A percentile compares a stretch with the other conserved stretches of the same genome.
These are phyloP conservation scores for Glebionis coronaria DNA, from an alignment of 129 eudicot species.

Conservation along the genomic window DNA sequence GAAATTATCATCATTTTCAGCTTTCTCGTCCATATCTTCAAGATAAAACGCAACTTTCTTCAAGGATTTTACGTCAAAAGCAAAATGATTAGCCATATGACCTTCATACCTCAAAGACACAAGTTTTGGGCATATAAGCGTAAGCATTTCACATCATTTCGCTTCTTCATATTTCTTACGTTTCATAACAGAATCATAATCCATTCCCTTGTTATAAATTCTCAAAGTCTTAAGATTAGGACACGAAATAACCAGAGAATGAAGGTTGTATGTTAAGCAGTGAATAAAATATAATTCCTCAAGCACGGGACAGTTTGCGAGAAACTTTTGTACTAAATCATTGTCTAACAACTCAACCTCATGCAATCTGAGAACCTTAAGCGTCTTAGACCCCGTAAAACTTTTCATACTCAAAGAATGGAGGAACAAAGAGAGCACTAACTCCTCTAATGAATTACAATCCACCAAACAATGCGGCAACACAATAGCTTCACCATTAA, in stretches of 20 bases:
- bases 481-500: not conserved
- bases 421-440: not conserved
- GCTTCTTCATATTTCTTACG: too few species aligned
- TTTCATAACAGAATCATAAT: too few species aligned
- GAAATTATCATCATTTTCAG: not conserved
- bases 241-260: slow-evolving; percentile 7
- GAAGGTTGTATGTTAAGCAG: not conserved
- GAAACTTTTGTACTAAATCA: not conserved
- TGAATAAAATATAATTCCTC: slow-evolving; percentile 20
- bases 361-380: slow-evolving; percentile 15
- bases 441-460: slow-evolving; percentile 15
- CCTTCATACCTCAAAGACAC: not conserved
- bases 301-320: slow-evolving; percentile 7
- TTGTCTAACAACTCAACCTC: not conserved
- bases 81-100: not conserved
- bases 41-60: slow-evolving; percentile 16
- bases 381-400: slow-evolving; percentile 3
- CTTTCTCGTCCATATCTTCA: not conserved
- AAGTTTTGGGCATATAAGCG: slow-evolving; percentile 8
- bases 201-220: too few species aligned
- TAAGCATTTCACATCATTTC: not conserved
- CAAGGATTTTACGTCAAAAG: slow-evolving; percentile 14
- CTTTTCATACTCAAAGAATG: not conserved
- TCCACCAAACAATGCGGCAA: slow-evolving; percentile 10
- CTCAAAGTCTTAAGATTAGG: slow-evolving; percentile 15